Evolutionary conservation across 495 filamentous ascomycete species (phyloP).

Genomic region (Opeltia flavorubescens): DNA sequence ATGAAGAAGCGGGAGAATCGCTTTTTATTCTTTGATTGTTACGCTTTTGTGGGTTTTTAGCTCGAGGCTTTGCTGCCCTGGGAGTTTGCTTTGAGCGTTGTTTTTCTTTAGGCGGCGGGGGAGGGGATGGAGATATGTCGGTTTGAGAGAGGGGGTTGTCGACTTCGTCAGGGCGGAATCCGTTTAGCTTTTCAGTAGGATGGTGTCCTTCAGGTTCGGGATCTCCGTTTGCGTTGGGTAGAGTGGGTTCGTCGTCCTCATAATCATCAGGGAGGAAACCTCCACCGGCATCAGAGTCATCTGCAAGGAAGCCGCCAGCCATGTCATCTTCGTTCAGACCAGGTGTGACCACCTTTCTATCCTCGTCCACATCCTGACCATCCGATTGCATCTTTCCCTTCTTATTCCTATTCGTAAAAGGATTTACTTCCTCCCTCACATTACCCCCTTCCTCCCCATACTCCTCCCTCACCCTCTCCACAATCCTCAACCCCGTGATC

Average conservation of each 20-base stretch:
- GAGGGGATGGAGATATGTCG: background rate
- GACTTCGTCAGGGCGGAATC: background rate
- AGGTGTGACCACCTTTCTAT: conserved; percentile 20
- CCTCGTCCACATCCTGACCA: conserved; percentile 4
- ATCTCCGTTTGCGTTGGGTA: background rate
- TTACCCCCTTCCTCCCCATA: conserved; percentile 43
- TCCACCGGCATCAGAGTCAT: conserved; percentile 22
- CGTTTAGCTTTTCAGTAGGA: background rate
- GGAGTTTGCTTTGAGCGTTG: too few species aligned
- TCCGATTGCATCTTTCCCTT: conserved; percentile 6
- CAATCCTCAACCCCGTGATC: conserved; percentile 67
- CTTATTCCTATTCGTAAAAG: conserved; percentile 24
- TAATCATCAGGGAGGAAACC: conserved; percentile 11
- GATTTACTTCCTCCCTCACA: conserved; percentile 28
- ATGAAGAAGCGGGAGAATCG: too few species aligned
- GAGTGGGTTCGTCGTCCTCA: conserved; percentile 3
- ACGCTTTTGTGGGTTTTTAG: too few species aligned
- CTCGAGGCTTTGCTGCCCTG: too few species aligned
- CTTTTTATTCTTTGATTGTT: too few species aligned
- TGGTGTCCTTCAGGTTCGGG: background rate
- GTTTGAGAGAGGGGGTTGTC: background rate
- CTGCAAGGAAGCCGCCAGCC: conserved; percentile 41
- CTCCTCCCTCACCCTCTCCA: conserved; percentile 62
- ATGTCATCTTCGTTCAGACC: conserved; percentile 25
- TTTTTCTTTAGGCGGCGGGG: background rate